Conservation (phyloP, 345 rosid species). For the Arabis alpina region DNA sequence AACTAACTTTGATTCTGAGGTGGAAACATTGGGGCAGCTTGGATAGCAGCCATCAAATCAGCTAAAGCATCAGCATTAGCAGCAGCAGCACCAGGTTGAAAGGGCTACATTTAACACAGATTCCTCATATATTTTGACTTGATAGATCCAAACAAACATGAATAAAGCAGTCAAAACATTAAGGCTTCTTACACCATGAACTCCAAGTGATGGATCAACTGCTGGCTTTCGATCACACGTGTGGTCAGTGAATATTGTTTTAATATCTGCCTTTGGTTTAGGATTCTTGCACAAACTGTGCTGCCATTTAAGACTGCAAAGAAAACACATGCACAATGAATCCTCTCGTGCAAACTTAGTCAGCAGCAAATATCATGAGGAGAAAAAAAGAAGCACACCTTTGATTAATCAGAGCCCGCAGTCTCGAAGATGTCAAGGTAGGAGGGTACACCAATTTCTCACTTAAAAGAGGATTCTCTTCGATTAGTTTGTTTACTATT, state of each 20-base stretch:
- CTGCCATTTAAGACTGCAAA: conserved; percentile 82
- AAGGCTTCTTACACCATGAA: conserved; percentile 66
- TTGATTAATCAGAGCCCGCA: conserved; percentile 82
- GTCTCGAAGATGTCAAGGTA: conserved; percentile 66
- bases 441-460: conserved; percentile 81
- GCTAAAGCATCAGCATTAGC: conserved; percentile 61
- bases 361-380: conserved; percentile 10
- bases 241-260: conserved; percentile 80
- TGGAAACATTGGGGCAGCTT: conserved; percentile 67
- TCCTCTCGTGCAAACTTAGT: neutral
- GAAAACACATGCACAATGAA: conserved; percentile 29
- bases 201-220: conserved; percentile 61
- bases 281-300: conserved; percentile 92
- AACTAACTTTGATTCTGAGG: conserved; percentile 83
- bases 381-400: conserved; percentile 51
- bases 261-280: conserved; percentile 77
- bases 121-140: conserved; percentile 7
- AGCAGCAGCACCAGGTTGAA: no score
- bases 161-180: conserved; percentile 15
- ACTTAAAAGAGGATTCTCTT: conserved; percentile 78
- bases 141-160: conserved; percentile 1
- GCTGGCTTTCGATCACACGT: conserved; percentile 63
- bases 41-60: conserved; percentile 68
- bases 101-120: conserved; percentile 57
- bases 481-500: conserved; percentile 76